Conservation (phyloP, 768 basidiomycete genomes). For the Pleurotus cornucopiae region DNA sequence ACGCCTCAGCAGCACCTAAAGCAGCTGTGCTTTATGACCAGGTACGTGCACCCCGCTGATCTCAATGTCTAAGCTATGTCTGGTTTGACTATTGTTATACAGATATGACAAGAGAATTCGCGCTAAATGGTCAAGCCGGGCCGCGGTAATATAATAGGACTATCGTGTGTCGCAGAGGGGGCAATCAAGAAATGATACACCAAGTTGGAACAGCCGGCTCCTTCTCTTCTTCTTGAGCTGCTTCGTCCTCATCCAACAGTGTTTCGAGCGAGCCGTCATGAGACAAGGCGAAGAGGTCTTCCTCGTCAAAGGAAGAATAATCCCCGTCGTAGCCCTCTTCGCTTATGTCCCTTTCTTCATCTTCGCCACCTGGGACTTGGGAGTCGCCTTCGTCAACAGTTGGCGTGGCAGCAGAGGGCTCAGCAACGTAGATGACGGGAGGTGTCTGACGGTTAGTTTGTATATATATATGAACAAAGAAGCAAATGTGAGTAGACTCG, state of each 20-base stretch:
- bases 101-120: too few relatives aligned
- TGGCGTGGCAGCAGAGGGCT: background rate
- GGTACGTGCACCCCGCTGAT: constrained; percentile 12
- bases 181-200: background rate
- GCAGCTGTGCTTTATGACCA: constrained; percentile 26
- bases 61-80: background rate
- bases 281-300: too few relatives aligned
- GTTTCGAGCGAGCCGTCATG: too few relatives aligned
- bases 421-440: background rate
- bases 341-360: background rate
- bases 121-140: too few relatives aligned
- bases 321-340: background rate
- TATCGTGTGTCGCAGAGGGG: constrained; percentile 13
- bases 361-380: background rate
- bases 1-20: constrained; percentile 30
- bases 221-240: too few relatives aligned
- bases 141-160: too few relatives aligned
- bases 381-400: background rate
- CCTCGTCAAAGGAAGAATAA: too few relatives aligned
- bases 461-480: background rate
- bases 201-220: too few relatives aligned
- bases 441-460: background rate
- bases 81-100: background rate
- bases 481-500: background rate
- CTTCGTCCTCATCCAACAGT: too few relatives aligned